Evolutionary conservation across 495 filamentous ascomycete genomes (phyloP).

Genomic region (Ramalina peruviana): DNA sequence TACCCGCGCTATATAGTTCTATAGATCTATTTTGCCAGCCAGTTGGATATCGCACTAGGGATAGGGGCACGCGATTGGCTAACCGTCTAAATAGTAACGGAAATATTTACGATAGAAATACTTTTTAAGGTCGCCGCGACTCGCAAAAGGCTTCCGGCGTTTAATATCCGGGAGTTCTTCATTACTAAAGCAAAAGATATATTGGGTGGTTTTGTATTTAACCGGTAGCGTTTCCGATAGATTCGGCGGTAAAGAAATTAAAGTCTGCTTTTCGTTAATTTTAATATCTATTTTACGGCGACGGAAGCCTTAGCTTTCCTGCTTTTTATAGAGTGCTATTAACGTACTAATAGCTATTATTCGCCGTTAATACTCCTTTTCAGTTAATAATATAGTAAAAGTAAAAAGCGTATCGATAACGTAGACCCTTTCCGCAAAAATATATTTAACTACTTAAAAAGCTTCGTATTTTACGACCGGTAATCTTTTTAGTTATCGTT

Average conservation of each 20-base stretch:
- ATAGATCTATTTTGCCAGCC: background rate
- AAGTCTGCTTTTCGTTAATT: background rate
- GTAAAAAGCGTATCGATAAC: conserved; percentile 7
- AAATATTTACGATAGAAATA: conserved; percentile 8
- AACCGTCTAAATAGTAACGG: conserved; percentile 3
- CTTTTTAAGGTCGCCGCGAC: conserved; percentile 4
- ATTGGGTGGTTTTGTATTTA: background rate
- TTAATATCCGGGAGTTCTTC: background rate
- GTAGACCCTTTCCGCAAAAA: conserved; percentile 3
- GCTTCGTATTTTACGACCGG: background rate
- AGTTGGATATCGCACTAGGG: background rate
- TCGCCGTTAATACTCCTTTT: conserved; percentile 3
- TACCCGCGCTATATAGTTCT: background rate
- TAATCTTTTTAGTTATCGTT: conserved; percentile 18
- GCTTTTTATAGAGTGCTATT: background rate
- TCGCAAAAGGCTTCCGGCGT: background rate
- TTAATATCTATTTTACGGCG: background rate
- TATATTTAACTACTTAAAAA: background rate
- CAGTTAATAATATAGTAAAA: conserved; percentile 2
- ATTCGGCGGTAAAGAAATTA: background rate
- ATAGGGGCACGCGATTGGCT: conserved; percentile 3
- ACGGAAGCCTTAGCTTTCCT: conserved; percentile 2
- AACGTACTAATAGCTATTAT: conserved; percentile 5
- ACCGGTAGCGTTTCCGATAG: background rate
- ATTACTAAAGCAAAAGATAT: background rate